Conservation (phyloP, 805 yeast species). For the Saturnispora serradocipensis region DNA sequence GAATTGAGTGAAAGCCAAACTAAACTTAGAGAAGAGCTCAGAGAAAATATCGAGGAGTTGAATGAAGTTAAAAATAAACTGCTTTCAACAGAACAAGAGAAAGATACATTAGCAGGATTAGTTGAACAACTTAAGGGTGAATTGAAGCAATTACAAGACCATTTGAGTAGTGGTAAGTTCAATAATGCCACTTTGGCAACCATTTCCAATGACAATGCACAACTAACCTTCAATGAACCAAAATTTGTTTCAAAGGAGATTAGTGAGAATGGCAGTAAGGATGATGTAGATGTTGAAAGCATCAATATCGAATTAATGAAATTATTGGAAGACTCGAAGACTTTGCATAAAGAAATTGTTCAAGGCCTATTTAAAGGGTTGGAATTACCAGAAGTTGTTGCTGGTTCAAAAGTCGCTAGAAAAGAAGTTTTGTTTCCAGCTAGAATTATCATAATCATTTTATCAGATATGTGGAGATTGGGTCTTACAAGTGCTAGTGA, state of each 20-base stretch:
- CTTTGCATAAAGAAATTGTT: conserved; percentile 73
- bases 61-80: conserved; percentile 50
- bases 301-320: conserved; percentile 69
- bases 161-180: conserved; percentile 16
- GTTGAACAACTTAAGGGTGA: conserved; percentile 45
- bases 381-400: conserved; percentile 78
- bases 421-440: conserved; percentile 96
- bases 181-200: conserved; percentile 10
- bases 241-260: conserved; percentile 1
- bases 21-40: conserved; percentile 55
- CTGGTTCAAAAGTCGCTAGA: conserved; percentile 71
- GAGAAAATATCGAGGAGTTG: conserved; percentile 51
- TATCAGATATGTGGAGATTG: conserved; percentile 97
- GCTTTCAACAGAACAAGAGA: conserved; percentile 51
- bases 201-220: conserved; percentile 11
- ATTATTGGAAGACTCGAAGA: conserved; percentile 59
- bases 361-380: conserved; percentile 79
- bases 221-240: conserved; percentile 12
- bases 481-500: conserved; percentile 91
- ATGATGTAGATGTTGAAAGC: conserved; percentile 44
- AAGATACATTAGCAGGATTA: conserved; percentile 54
- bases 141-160: conserved; percentile 26
- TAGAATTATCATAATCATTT: conserved; percentile 80
- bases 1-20: conserved; percentile 53
- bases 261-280: conserved; percentile 15